Evolutionary conservation across 768 basidiomycete genomes (phyloP), one percentile per base, ranked within the genome.

Genomic region (Boletus sp.): DNA sequence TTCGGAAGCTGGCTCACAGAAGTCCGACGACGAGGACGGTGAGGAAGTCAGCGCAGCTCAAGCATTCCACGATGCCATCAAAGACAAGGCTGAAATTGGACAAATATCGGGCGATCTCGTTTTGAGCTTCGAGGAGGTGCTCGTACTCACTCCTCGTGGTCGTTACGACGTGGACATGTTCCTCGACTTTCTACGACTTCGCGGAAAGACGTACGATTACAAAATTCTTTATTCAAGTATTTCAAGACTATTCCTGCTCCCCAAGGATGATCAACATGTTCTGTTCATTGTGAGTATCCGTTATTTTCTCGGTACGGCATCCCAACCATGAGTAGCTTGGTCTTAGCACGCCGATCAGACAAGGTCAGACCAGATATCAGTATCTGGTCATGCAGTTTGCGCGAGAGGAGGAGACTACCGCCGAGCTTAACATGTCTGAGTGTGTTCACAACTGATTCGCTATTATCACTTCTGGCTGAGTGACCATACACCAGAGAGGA

Each of bases 141-240:
- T 94, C 23, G 93, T 98, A 5, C 78, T 94, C 42, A 98, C 97
- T 0, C 97, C 97, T 55, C 86, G 96, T 79, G 95, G 96, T 50
- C 87, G 93, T 51, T 97, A 95, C 71, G 95, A 98, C 64, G 88
- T 99, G 74, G 97, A 98, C 74, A 93, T 99, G 89, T 98, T 92
- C 78, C 85, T 85, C 25, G 90, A 91, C 50, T 98, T 94, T 76
- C 71, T 99, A 66, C 87, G 97, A 40, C 75, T 98, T 32, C 88
- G 94, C n/a, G 97, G 97, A 49, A 97, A 98, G 74, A 98, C 95
- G 2, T 98, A 98, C 73, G 97, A 99, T 72, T 99, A 99, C 80
- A 94, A 98, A 74, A 92, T 99, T 54, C 78, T 91, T 23, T 97
- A 95, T 72, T 79, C 82, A 35, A 89, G 88, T 58, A 92, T 99